Percentiles rank a stretch among this genome's conserved stretches.
Conservation (phyloP, 345 rosid genomes). For the Balakata baccata region DNA sequence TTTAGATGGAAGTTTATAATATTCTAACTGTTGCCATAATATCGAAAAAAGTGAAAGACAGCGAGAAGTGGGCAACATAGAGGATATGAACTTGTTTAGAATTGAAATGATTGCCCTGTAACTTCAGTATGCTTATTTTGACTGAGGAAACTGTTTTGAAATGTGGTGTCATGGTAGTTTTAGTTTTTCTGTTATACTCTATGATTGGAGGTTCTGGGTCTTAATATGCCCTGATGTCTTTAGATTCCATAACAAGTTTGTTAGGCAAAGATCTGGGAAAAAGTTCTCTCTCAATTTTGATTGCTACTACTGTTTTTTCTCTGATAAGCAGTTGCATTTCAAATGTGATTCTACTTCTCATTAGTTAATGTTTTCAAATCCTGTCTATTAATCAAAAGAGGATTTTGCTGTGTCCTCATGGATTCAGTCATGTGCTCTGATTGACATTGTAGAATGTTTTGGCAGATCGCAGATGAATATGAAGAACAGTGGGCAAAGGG, state of each 20-base stretch:
- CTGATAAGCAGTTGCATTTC: background rate
- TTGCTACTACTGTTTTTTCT: background rate
- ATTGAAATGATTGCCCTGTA: background rate
- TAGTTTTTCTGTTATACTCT: background rate
- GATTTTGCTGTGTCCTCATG: background rate
- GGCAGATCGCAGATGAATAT: constrained; percentile 67
- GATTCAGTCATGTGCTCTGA: background rate
- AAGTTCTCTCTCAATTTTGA: background rate
- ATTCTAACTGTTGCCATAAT: background rate
- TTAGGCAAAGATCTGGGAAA: background rate
- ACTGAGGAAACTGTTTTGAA: background rate
- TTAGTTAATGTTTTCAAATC: background rate
- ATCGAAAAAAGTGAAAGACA: background rate
- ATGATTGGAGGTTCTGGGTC: background rate
- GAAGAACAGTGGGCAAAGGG: constrained; percentile 69
- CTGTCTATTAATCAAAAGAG: background rate
- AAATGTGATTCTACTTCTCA: background rate
- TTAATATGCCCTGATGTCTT: background rate
- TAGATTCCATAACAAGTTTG: background rate
- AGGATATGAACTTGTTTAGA: background rate
- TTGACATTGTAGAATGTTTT: constrained; percentile 3
- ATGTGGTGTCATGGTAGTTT: background rate
- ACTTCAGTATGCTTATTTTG: background rate
- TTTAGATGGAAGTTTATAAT: background rate
- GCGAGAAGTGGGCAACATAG: background rate